Evolutionary conservation across 2,329 filamentous ascomycete genomes (phyloP).

Genomic region (Clonostachys rosea): DNA sequence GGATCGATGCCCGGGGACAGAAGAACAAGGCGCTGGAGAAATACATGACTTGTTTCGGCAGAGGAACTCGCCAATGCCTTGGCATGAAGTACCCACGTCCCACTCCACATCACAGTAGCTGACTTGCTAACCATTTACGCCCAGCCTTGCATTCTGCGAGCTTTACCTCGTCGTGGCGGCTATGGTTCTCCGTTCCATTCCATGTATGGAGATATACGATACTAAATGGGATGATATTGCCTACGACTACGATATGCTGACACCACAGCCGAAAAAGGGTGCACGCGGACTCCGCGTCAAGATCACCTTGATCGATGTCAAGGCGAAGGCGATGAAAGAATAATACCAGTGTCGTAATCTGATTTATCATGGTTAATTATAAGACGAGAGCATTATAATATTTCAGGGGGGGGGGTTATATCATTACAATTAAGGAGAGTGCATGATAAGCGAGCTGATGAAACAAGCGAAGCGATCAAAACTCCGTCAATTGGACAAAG

Average conservation of each 20-base stretch:
- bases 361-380: no score
- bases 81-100: conserved; percentile 4
- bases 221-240: conserved; percentile 8
- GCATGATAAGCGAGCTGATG: no score
- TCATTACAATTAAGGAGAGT: no score
- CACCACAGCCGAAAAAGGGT: conserved; percentile 8
- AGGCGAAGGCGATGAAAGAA: background rate
- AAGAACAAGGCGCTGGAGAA: conserved; percentile 14
- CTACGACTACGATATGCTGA: conserved; percentile 8
- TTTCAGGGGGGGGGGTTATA: no score
- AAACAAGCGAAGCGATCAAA: no score
- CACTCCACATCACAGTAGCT: background rate
- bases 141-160: conserved; percentile 8
- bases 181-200: conserved; percentile 7
- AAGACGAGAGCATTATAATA: no score
- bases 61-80: conserved; percentile 5
- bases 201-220: conserved; percentile 6
- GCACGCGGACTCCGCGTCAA: conserved; percentile 4
- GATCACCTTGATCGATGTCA: conserved; percentile 1
- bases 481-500: no score
- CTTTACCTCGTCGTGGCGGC: conserved; percentile 7
- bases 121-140: background rate
- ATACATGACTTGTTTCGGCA: conserved; percentile 6
- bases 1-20: conserved; percentile 9
- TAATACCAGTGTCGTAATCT: no score